These are phyloP conservation scores for Geranium incanum DNA, from an alignment of 441 rosid genomes.

Conservation along the genomic window DNA sequence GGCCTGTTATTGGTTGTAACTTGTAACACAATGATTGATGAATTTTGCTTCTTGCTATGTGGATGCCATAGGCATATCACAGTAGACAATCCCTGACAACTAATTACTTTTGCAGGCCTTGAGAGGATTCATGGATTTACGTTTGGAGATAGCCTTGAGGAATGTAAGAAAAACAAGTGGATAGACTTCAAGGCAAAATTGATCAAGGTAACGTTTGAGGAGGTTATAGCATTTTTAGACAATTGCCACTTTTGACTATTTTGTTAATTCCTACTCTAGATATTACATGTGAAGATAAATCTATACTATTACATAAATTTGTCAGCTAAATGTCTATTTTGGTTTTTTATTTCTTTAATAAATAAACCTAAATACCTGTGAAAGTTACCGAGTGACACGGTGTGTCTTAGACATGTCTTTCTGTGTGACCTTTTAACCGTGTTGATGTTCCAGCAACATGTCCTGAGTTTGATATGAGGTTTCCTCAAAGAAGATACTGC, in stretches of 20 bases:
- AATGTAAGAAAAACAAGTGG: constrained; percentile 59
- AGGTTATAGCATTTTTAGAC: not conserved
- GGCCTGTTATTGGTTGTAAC: not conserved
- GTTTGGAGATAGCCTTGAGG: constrained; percentile 86
- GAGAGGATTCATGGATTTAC: constrained; percentile 95
- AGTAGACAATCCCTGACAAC: not conserved
- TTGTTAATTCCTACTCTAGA: not conserved
- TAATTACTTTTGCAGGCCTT: constrained; percentile 44
- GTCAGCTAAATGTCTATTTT: not conserved
- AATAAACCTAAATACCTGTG: not conserved
- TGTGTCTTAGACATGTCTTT: not conserved
- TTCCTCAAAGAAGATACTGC: not conserved
- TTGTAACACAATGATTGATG: not conserved
- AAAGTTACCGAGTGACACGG: not conserved
- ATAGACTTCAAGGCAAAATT: constrained; percentile 58
- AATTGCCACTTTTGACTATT: not conserved
- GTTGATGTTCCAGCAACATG: not conserved
- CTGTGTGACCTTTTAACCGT: not conserved
- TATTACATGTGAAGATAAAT: not conserved
- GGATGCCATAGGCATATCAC: not conserved
- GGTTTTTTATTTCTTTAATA: not conserved
- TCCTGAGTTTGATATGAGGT: not conserved
- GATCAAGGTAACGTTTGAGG: constrained; percentile 42
- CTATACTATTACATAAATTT: not conserved
- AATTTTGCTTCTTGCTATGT: not conserved